A percentile compares a stretch with the other conserved stretches of the same genome.
Evolutionary conservation across 441 rosid genomes (phyloP).

Genomic region (Gossypium lobatum): DNA sequence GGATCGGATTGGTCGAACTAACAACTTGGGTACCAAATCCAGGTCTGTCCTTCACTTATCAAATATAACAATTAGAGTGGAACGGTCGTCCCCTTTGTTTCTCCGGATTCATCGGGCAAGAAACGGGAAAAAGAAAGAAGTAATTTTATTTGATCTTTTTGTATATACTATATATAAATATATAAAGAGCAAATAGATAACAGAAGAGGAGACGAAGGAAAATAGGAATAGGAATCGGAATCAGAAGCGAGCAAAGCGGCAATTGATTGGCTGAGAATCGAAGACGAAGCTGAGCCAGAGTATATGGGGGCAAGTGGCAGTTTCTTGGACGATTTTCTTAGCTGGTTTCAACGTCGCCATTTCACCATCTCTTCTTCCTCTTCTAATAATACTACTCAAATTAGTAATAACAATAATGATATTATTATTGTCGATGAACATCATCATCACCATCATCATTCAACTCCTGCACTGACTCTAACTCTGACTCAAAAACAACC

Average conservation of each 20-base stretch:
- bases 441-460: not conserved
- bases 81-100: not conserved
- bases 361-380: slow-evolving; percentile 19
- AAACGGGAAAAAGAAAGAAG: not conserved
- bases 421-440: not conserved
- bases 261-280: slow-evolving; percentile 32
- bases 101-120: not conserved
- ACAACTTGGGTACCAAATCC: not conserved
- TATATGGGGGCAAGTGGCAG: slow-evolving; percentile 65
- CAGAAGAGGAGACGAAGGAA: not conserved
- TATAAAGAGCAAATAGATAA: not conserved
- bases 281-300: slow-evolving; percentile 6
- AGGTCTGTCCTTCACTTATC: not conserved
- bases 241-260: slow-evolving; percentile 30
- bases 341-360: slow-evolving; percentile 76
- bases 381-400: not conserved
- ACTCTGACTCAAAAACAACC: not conserved
- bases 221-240: slow-evolving; percentile 17
- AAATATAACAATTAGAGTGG: not conserved
- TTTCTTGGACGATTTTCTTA: slow-evolving; percentile 83
- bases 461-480: not conserved
- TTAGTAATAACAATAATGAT: not conserved
- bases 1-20: not conserved
- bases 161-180: not conserved
- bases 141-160: not conserved